Base-by-base conservation (phyloP, 2,329 filamentous ascomycete genomes). In the Pseudovirgaria hyperparasitica region DNA sequence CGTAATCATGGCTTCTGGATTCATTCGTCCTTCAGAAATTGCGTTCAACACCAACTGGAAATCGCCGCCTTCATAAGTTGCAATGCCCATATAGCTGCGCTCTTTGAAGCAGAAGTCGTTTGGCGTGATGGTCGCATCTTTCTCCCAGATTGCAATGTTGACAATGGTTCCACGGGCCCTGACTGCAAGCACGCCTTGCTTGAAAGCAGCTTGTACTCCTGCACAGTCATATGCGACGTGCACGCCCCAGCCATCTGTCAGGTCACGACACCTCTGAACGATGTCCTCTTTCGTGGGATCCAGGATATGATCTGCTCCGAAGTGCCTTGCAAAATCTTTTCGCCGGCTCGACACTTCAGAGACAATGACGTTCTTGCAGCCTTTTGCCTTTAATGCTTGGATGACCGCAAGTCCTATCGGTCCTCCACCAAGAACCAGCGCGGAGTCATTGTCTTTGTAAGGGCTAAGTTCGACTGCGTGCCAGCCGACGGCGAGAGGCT, bases 121-220 rank as follows among this genome's bases (percentile, higher is more conserved):
- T 4, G 63, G 61, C 18, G 52, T 48, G 22, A 70, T 53, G 0
- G 51, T 55, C 23, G 56, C 60, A n/a, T 55, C 44, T 42, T 67
- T 65, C 44, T 67, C 63, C 63, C 64, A 68, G 19, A 70, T 62
- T 6, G 65, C 66, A 27, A 70, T 65, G 29, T 70, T 70, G 29
- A 70, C 57, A 16, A 68, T 50, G 2, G 62, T 67, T 4, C 65
- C 65, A 22, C 62, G 41, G 9, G 62, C 61, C 20, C 63, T 56
- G 17, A 65, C 50, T 1, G 63, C 59, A 20, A 58, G 52, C 9
- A 69, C 50, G 2, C 62, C 65, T 27, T 56, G 47, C 28, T 67
- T 59, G 5, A 70, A 50, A 6, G 57, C 62, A 4, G 53, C 40
- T 37, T 69, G 66, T 9, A 69, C 62, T 8, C 66, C 66, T 2